Evolutionary conservation across 2,329 filamentous ascomycete genomes (phyloP), one percentile per base, ranked within the genome.

Genomic region (Calonectria honghensis): DNA sequence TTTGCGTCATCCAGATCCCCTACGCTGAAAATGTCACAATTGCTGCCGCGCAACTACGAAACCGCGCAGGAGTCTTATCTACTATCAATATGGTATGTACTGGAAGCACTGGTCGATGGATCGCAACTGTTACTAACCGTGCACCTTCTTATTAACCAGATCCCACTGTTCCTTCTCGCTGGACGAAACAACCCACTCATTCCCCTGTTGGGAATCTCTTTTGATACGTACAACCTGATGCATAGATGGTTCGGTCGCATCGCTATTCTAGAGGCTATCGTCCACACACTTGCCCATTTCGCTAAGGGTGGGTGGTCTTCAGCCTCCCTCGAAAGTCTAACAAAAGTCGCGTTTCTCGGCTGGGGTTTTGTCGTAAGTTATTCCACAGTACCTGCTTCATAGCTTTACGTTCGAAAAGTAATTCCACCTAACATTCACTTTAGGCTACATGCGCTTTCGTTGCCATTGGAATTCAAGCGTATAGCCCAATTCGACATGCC

Each of bases 191-290:
- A 96, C 85, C 94, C 94, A 29, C 88, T 96, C 77, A 95, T 96
- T 82, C 88, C 88, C 75, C 87, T 94, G 77, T 88, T 95, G 68
- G 92, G 92, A 75, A 92, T 96, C 77, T 94, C 93, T 5, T 96
- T 96, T 83, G 94, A 96, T 84, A 95, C 93, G 1, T 96, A 94
- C 88, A 96, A 96, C 86, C 85, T 96, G 75, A 88, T 96, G 73
- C 94, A 96, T 85, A 91, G 94, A 75, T 96, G 94, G 94, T 90
- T 95, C 76, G 94, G 94, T 79, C 92, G 94, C 50, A 94, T 96
- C 74, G 93, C 94, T 32, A 89, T 94, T 24, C 85, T 95, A 18
- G 93, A 96, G 83, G 89, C 92, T 13, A 78, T 96, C 51, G 87
- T 90, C 37, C 94, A 96, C 84, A 91, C 91, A 1, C 81, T 91